These are phyloP conservation scores for Immersiporthe knoxdaviesiana DNA, from an alignment of 2,329 filamentous ascomycete species.

Conservation along the genomic window DNA sequence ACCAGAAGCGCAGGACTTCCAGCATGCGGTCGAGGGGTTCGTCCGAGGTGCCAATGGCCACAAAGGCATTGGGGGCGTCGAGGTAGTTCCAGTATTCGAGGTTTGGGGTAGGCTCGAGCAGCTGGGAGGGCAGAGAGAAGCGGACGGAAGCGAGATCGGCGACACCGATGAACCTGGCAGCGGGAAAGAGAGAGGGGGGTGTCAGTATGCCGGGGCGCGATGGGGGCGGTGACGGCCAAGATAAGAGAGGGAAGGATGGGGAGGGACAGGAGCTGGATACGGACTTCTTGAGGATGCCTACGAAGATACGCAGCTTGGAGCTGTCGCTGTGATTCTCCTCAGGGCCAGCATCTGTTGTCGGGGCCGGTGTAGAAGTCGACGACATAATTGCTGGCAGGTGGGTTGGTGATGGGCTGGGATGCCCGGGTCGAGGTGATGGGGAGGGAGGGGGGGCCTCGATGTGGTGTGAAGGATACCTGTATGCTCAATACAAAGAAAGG, in stretches of 20 bases:
- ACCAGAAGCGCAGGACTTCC: constrained; percentile 94
- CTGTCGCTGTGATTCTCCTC: constrained; percentile 70
- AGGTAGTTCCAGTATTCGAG: constrained; percentile 99
- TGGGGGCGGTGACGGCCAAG: constrained; percentile 3
- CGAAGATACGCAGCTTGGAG: constrained; percentile 86
- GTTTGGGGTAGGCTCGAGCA: constrained; percentile 94
- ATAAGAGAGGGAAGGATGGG: not conserved
- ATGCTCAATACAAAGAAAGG: not conserved
- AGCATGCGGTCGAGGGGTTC: constrained; percentile 93
- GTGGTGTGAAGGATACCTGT: not conserved
- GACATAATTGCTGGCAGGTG: constrained; percentile 38
- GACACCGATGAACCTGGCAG: constrained; percentile 85
- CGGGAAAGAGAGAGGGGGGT: not conserved
- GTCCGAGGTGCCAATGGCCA: constrained; percentile 82
- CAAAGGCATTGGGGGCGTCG: constrained; percentile 89
- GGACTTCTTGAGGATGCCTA: constrained; percentile 87
- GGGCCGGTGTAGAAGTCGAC: constrained; percentile 36
- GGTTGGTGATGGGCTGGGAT: constrained; percentile 19
- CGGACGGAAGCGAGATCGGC: constrained; percentile 93
- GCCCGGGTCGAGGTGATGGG: constrained; percentile 19
- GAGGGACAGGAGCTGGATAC: constrained; percentile 34
- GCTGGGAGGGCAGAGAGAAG: constrained; percentile 93
- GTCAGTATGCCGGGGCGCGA: constrained; percentile 2
- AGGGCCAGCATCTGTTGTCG: constrained; percentile 36
- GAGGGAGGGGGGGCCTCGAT: too few species aligned